Evolutionary conservation across 768 basidiomycete genomes (phyloP), one percentile per base, ranked within the genome.

Genomic region (Xanthoconium stramineum): DNA sequence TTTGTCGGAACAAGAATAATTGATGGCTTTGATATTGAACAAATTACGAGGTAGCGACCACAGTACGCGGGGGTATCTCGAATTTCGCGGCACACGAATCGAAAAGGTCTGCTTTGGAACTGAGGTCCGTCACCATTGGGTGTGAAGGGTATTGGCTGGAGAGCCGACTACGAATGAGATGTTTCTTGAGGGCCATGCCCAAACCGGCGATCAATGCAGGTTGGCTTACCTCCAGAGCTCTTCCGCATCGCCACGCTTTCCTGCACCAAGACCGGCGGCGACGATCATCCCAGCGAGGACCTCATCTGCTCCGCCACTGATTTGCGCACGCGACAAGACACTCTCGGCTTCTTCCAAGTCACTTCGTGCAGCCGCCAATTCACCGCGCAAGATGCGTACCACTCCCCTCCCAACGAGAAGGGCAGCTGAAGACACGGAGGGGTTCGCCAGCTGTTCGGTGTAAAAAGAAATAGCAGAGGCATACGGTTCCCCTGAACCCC

Each of bases 381-480:
- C 89, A 57, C 87, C 87, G 19, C 86, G 80, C 49, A 93, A 74
- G n/a, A 92, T 81, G 43, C 89, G 85, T 29, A 85, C 85, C 29
- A 91, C 81, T 10, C 89, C 90, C 58, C 91, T 83, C n/a, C 88
- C 83, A 20, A 88, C 86, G 40, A 93, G 78, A 33, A 93, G 75
- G 61, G 86, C 84, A 11, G 86, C 81, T 1, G 87, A 89, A 14
- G 85, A 81, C 49, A 91, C 68, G 13, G 88, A 88, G 3, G 90
- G 89, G 67, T 91, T 92, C 15, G 81, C 88, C 20, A 92, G 74
- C 67, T 93, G 91, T 63, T 94, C 91, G 6, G 86, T 87, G 71
- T 89, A 93, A 74, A 91, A 92, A 37, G 80, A 76, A 55, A 76
- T 66, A 24, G 76, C 73, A 57, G 79, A 74, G 15, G 73, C 67